A percentile compares a stretch with the other conserved stretches of the same genome.
These are phyloP conservation scores for Phytophthora boehmeriae DNA, from an alignment of 352 stramenopile species.

Conservation along the genomic window DNA sequence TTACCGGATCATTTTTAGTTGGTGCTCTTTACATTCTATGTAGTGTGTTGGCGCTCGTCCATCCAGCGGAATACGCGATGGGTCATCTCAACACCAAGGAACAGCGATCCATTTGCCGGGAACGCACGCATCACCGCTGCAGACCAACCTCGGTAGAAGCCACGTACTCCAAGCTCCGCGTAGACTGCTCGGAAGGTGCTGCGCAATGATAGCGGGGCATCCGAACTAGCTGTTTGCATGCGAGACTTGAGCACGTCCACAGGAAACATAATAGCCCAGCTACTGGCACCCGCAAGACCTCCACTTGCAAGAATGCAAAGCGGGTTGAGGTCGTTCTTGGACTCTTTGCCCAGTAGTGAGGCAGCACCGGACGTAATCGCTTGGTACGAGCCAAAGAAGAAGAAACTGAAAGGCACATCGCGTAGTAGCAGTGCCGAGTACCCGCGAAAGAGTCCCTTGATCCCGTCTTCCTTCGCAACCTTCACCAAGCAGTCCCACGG, in stretches of 20 bases:
- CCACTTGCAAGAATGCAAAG: constrained; percentile 76
- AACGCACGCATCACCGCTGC: constrained; percentile 87
- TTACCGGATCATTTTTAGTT: constrained; percentile 10
- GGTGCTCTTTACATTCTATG: constrained; percentile 9
- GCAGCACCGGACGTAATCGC: constrained; percentile 64
- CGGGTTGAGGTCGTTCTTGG: constrained; percentile 78
- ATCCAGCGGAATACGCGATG: constrained; percentile 77
- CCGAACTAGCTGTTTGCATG: constrained; percentile 68
- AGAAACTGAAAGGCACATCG: constrained; percentile 92
- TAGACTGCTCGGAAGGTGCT: constrained; percentile 63
- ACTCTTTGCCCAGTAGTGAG: constrained; percentile 53
- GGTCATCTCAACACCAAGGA: constrained; percentile 90
- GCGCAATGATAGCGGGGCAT: constrained; percentile 43
- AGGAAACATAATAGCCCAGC: constrained; percentile 88
- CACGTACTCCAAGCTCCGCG: constrained; percentile 64
- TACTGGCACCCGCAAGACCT: constrained; percentile 75
- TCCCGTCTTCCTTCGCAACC: constrained; percentile 63
- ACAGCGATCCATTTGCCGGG: constrained; percentile 88
- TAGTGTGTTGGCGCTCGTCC: constrained; percentile 38
- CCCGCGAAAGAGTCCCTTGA: constrained; percentile 76
- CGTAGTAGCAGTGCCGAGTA: constrained; percentile 84
- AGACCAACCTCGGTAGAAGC: constrained; percentile 90
- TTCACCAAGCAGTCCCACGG: constrained; percentile 73
- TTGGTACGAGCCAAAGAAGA: constrained; percentile 90
- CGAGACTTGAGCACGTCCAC: constrained; percentile 86